These are phyloP conservation scores for Suillus brevipes DNA, from an alignment of 768 basidiomycete species.

Conservation along the genomic window DNA sequence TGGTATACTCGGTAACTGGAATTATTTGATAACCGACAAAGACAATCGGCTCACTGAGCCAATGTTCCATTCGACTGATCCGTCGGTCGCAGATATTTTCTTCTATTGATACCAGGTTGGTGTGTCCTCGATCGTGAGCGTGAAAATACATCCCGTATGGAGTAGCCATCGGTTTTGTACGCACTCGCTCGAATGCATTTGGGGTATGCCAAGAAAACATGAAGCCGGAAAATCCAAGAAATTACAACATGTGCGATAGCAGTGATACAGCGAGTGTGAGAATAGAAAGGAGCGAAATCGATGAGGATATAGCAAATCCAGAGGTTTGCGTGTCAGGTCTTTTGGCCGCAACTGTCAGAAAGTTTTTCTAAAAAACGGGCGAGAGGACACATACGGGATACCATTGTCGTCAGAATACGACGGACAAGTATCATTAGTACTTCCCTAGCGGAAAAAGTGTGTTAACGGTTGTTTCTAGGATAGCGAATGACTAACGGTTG, in stretches of 20 bases:
- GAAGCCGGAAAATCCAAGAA: not conserved
- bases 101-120: not conserved
- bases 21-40: too few relatives aligned
- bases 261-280: conserved; percentile 1
- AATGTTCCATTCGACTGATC: too few relatives aligned
- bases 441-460: conserved; percentile 34
- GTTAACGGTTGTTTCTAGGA: not conserved
- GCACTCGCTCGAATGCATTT: not conserved
- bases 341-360: not conserved
- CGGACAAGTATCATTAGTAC: conserved; percentile 55
- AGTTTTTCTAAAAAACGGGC: not conserved
- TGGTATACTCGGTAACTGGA: too few relatives aligned
- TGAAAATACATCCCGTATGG: not conserved
- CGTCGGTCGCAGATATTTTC: not conserved
- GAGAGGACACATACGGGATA: conserved; percentile 51
- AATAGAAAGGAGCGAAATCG: not conserved
- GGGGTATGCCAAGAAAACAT: not conserved
- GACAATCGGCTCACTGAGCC: too few relatives aligned
- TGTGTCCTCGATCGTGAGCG: not conserved
- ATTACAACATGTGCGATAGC: not conserved
- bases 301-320: not conserved
- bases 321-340: conserved; percentile 5
- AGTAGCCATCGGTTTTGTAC: not conserved
- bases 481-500: conserved; percentile 43
- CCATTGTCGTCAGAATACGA: conserved; percentile 71